Evolutionary conservation across 1,139 yeast species (phyloP).

Genomic region (Candida pseudoviswanathii): DNA sequence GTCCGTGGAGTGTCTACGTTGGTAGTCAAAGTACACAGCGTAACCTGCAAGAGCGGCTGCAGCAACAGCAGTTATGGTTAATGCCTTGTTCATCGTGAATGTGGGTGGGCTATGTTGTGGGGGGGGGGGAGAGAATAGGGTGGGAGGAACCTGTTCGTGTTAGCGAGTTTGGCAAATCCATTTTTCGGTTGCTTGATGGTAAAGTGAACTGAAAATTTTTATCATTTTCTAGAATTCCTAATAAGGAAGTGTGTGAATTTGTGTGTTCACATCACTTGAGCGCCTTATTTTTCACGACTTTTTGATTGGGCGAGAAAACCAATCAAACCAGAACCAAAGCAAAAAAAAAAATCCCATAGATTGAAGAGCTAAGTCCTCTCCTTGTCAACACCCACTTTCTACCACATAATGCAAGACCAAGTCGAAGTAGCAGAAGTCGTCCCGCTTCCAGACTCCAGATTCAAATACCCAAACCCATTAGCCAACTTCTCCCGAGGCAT

Average conservation of each 20-base stretch:
- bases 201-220: conserved; percentile 3
- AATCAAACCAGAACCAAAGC: conserved; percentile 3
- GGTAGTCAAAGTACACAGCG: conserved; percentile 87
- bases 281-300: conserved; percentile 8
- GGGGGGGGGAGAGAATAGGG: not conserved
- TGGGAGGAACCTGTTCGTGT: no score
- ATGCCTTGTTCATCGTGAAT: conserved; percentile 37
- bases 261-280: no score
- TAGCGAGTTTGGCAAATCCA: not conserved
- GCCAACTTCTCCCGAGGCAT: conserved; percentile 41
- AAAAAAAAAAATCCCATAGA: not conserved
- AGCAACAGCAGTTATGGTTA: conserved; percentile 54
- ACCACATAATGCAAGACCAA: conserved; percentile 14
- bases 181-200: conserved; percentile 6
- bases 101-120: not conserved
- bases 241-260: not conserved
- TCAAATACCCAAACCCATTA: conserved; percentile 48
- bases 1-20: conserved; percentile 78
- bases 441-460: conserved; percentile 37
- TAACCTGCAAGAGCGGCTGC: conserved; percentile 68
- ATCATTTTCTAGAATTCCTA: conserved; percentile 8
- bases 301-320: conserved; percentile 15
- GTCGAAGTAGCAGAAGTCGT: conserved; percentile 11
- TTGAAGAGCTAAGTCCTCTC: not conserved
- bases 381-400: not conserved